A percentile compares a stretch with the other conserved stretches of the same genome.
phyloP scores from a whole-genome alignment of 1,284 basidiomycete species.

The Pseudozyma tsukubaensis region DNA sequence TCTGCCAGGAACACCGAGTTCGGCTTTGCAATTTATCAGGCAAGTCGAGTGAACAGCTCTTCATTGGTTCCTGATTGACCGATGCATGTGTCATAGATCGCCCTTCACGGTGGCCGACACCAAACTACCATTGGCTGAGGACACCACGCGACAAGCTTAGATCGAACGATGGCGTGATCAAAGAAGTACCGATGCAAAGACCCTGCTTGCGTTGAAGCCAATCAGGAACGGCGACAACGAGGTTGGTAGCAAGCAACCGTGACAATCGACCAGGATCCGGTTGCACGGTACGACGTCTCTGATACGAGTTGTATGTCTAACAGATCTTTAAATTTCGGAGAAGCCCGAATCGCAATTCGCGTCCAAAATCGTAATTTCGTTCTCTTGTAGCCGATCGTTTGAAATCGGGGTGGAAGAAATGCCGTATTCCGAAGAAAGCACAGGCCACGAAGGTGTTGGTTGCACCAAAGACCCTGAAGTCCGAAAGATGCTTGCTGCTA shows the following conservation, averaged over 20 bases:
- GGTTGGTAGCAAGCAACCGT: not conserved
- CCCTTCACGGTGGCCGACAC: not conserved
- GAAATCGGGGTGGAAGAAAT: too few relatives aligned
- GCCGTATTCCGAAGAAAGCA: too few relatives aligned
- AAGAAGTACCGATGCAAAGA: constrained; percentile 1
- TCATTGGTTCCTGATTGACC: constrained; percentile 3
- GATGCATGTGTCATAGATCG: not conserved
- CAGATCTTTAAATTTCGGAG: too few relatives aligned
- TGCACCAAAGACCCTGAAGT: too few relatives aligned
- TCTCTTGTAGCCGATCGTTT: too few relatives aligned
- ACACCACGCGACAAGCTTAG: constrained; percentile 11
- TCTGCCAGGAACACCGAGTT: too few relatives aligned
- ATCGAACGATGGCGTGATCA: constrained; percentile 34
- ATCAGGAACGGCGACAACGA: not conserved
- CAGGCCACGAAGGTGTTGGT: too few relatives aligned
- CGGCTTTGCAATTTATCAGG: not conserved
- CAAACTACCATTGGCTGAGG: constrained; percentile 1
- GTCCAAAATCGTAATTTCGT: too few relatives aligned
- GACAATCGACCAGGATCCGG: not conserved
- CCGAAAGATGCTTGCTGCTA: too few relatives aligned
- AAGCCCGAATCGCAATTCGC: too few relatives aligned
- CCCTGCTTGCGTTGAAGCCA: constrained; percentile 11
- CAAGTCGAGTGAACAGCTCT: not conserved
- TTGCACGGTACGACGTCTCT: too few relatives aligned
- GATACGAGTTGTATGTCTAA: too few relatives aligned